A percentile compares a stretch with the other conserved stretches of the same genome.
Evolutionary conservation across 768 basidiomycete genomes (phyloP).

Genomic region (Phylloporus arenicola): DNA sequence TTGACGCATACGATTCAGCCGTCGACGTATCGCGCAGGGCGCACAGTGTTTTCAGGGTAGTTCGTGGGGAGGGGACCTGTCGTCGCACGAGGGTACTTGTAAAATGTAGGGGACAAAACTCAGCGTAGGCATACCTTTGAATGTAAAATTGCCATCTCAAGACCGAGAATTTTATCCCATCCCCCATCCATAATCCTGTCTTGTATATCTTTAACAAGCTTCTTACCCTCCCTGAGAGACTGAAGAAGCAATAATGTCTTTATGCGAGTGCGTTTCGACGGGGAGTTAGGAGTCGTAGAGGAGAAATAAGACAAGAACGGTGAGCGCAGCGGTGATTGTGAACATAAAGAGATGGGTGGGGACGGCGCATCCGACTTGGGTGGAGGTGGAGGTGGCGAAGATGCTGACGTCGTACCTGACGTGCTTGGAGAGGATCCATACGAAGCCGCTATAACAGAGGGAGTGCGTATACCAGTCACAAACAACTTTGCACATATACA

Average conservation of each 20-base stretch:
- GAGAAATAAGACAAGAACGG: conserved; percentile 62
- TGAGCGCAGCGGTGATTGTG: conserved; percentile 10
- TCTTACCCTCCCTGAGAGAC: conserved; percentile 17
- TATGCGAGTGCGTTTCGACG: conserved; percentile 65
- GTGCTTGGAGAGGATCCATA: conserved; percentile 39
- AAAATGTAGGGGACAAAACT: not conserved
- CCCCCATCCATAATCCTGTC: conserved; percentile 13
- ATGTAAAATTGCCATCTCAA: conserved; percentile 75
- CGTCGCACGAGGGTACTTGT: not conserved
- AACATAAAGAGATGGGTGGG: not conserved
- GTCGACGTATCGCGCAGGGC: conserved; percentile 68
- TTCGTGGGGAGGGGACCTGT: conserved; percentile 12
- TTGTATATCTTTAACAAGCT: conserved; percentile 15
- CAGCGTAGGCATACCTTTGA: conserved; percentile 52
- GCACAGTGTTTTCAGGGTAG: conserved; percentile 61
- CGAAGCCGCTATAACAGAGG: conserved; percentile 40
- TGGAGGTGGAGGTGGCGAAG: conserved; percentile 8
- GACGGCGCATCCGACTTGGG: conserved; percentile 5
- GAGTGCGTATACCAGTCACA: not conserved
- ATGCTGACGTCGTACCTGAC: not conserved
- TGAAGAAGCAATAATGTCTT: conserved; percentile 78
- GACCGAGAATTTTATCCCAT: conserved; percentile 48
- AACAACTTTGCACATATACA: not conserved
- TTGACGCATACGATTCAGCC: conserved; percentile 82
- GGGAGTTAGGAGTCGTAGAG: conserved; percentile 77